These are phyloP conservation scores for Acacia melanoxylon DNA, from an alignment of 306 rosid species.

Conservation along the genomic window DNA sequence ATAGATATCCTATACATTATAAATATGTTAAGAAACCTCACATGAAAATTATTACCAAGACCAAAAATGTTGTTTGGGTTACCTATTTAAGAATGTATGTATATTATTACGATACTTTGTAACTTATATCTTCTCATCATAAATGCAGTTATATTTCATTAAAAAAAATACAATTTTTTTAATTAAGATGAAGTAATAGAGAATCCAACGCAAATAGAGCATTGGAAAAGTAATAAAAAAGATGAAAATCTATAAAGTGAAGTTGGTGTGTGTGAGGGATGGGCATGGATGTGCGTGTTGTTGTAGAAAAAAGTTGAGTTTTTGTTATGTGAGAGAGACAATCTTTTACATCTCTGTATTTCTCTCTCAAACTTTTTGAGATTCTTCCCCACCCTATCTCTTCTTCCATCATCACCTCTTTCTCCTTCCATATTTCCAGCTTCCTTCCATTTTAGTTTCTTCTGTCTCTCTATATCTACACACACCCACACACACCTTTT, in stretches of 20 bases:
- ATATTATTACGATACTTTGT: too few species aligned
- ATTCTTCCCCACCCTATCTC: constrained; percentile 63
- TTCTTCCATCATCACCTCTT: constrained; percentile 20
- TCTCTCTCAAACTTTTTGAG: constrained; percentile 44
- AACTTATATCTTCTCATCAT: too few species aligned
- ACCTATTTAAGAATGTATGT: too few species aligned
- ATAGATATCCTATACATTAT: too few species aligned
- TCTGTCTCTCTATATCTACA: neutral
- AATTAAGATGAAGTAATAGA: constrained; percentile 5
- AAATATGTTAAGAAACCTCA: too few species aligned
- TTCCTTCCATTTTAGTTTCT: constrained; percentile 10
- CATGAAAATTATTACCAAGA: too few species aligned
- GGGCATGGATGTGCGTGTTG: constrained; percentile 42
- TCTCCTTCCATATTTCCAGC: constrained; percentile 33
- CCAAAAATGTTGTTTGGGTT: too few species aligned
- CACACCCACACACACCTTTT: too few species aligned
- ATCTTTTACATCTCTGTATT: constrained; percentile 45
- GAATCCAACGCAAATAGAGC: constrained; percentile 63
- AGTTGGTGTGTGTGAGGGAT: neutral
- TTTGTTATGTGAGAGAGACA: constrained; percentile 39
- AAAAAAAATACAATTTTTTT: neutral
- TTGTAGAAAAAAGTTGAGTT: constrained; percentile 35
- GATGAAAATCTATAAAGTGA: constrained; percentile 42
- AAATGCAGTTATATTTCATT: too few species aligned
- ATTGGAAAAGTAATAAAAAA: constrained; percentile 39